A percentile compares a stretch with the other conserved stretches of the same genome.
These are phyloP conservation scores for Carex kokanica DNA, from an alignment of 176 grass and related monocot genomes.

Conservation along the genomic window DNA sequence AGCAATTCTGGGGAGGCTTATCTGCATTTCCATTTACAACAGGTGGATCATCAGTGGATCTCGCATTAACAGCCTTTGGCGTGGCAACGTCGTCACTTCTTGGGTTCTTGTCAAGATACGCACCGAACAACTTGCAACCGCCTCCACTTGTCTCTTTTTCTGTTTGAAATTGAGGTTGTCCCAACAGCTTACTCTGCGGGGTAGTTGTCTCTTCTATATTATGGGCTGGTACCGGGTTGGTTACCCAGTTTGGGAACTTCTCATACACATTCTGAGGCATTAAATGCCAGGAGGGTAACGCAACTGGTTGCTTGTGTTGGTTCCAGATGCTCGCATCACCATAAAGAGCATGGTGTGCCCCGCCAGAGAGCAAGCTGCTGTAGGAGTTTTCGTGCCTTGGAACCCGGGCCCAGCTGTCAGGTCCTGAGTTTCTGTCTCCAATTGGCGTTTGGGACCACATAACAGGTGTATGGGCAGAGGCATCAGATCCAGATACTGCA, in stretches of 20 bases:
- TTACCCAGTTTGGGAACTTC: constrained; percentile 1
- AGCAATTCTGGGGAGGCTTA: constrained; percentile 31
- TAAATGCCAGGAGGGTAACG: constrained; percentile 18
- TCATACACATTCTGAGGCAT: constrained; percentile 17
- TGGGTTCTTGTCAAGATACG: constrained; percentile 21
- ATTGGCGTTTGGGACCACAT: constrained; percentile 24
- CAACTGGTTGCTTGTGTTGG: constrained; percentile 2
- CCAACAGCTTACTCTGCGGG: constrained; percentile 6
- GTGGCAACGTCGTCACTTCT: neutral
- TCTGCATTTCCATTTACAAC: constrained; percentile 21
- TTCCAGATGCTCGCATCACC: constrained; percentile 3
- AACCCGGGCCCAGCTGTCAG: constrained; percentile 42
- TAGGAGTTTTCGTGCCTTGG: constrained; percentile 30
- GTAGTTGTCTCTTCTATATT: constrained; percentile 18
- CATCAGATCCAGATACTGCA: constrained; percentile 32
- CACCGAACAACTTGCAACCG: constrained; percentile 25
- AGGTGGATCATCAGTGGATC: constrained; percentile 1
- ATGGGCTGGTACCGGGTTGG: neutral
- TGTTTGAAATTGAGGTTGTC: neutral
- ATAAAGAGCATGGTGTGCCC: neutral
- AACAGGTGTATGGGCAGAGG: constrained; percentile 35
- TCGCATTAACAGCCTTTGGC: constrained; percentile 21
- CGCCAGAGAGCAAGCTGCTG: constrained; percentile 13
- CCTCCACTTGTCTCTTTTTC: constrained; percentile 15
- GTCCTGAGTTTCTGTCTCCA: constrained; percentile 38